Evolutionary conservation across 345 rosid genomes (phyloP), one percentile per base, ranked within the genome.

Genomic region (Eucalyptus cloeziana): DNA sequence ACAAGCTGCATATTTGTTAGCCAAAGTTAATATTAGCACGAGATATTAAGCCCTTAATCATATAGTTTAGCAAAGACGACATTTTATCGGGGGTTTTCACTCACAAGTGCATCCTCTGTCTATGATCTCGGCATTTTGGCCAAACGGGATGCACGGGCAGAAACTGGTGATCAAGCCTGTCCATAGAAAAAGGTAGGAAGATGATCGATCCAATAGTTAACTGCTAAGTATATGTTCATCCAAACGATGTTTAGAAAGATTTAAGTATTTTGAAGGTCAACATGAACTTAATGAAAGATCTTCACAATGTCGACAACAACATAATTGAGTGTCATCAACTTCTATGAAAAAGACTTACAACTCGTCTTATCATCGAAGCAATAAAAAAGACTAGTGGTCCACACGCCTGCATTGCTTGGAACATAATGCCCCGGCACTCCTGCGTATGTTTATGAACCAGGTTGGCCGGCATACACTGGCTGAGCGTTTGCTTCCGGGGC

Each of bases 61-160:
- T 31, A 45, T 19, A 45, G 56, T 43, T 24, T 43, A 25, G n/a
- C 30, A 83, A 27, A 45, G 22, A 11, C 2, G 4, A 47, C 24
- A 27, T 40, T 33, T 80, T 45, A 10, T 45, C 13, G 43, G 6
- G 13, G 15, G 10, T 49, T n/a, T 19, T 31, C 85, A 81, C 58
- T 91, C 56, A 91, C 89, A 49, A 7, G 93, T 90, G 49, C 8
- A 17, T 76, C 88, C 90, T 79, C 69, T 86, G 89, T 90, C 93
- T 25, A 90, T 44, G 80, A 89, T 85, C 87, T 88, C 89, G 7
- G 89, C 90, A 16, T 54, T 90, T 79, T 88, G 91, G 88, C 91
- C 90, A 51, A 91, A 90, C 4, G 87, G 47, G 62, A 91, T 67
- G 86, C 91, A 91, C 4, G 86, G 90, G 37, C 87, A 91, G 49